Evolutionary conservation across 2,329 filamentous ascomycete genomes (phyloP).

Genomic region (Apiospora aurea): DNA sequence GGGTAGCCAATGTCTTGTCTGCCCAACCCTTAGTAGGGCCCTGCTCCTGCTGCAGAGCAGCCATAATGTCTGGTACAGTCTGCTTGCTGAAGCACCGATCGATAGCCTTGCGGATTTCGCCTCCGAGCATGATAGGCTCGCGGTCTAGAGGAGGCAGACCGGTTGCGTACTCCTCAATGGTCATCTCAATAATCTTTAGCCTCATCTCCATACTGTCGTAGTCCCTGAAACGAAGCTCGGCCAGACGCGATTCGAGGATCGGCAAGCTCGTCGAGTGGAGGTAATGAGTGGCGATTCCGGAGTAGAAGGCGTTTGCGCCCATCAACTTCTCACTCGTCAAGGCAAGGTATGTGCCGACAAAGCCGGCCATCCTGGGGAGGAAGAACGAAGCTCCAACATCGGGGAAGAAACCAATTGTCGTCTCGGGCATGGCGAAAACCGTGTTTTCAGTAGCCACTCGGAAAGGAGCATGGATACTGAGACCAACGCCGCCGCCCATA

Average conservation of each 20-base stretch:
- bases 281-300: constrained; percentile 95
- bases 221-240: constrained; percentile 89
- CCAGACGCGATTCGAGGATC: constrained; percentile 81
- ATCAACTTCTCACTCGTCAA: constrained; percentile 85
- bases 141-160: constrained; percentile 74
- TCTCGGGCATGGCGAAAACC: constrained; percentile 98
- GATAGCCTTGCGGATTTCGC: constrained; percentile 78
- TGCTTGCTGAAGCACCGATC: constrained; percentile 81
- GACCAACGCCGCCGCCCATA: constrained; percentile 95
- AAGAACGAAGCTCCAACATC: constrained; percentile 98
- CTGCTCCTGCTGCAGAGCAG: constrained; percentile 65
- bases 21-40: constrained; percentile 76
- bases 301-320: constrained; percentile 87
- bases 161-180: constrained; percentile 90
- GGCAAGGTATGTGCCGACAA: constrained; percentile 89
- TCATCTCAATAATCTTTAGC: constrained; percentile 77
- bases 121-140: constrained; percentile 71
- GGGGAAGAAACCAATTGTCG: constrained; percentile 97
- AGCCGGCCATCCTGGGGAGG: constrained; percentile 85
- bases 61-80: constrained; percentile 73
- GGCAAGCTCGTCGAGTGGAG: constrained; percentile 88
- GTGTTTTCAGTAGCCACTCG: constrained; percentile 96
- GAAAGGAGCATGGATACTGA: constrained; percentile 94
- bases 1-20: constrained; percentile 74
- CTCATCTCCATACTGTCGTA: constrained; percentile 69